phyloP scores from a whole-genome alignment of 441 rosid genomes.

The Croton setiger region DNA sequence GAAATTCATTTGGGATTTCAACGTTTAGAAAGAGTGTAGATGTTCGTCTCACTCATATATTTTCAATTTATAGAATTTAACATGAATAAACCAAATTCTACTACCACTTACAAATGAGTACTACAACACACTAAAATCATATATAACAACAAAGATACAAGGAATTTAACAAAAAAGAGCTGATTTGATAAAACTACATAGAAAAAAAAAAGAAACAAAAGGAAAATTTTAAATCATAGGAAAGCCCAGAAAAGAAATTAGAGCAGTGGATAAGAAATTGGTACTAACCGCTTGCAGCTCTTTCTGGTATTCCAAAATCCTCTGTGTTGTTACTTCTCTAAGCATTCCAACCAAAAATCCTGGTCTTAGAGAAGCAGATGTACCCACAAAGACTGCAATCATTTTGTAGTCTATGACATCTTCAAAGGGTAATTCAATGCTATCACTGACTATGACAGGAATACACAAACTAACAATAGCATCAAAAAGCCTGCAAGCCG shows the following conservation, averaged over 20 bases:
- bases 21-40: too few species aligned
- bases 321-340: conserved; percentile 44
- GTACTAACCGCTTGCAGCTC: conserved; percentile 54
- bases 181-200: too few species aligned
- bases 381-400: conserved; percentile 73
- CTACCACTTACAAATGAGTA: too few species aligned
- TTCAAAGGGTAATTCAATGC: conserved; percentile 88
- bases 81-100: too few species aligned
- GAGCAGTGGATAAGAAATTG: not conserved
- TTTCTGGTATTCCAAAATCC: conserved; percentile 70
- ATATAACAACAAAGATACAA: not conserved
- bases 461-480: conserved; percentile 91
- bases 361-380: conserved; percentile 55
- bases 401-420: conserved; percentile 74
- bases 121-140: too few species aligned
- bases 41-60: not conserved
- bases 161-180: not conserved
- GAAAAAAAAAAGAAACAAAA: conserved; percentile 1
- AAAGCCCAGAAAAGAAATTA: not conserved
- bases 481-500: conserved; percentile 93
- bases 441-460: conserved; percentile 81
- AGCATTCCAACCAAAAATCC: conserved; percentile 63
- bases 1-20: too few species aligned
- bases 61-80: too few species aligned
- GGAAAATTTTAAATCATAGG: not conserved